These are phyloP conservation scores for Spinacia oleracea DNA, from an alignment of 179 eudicot species.

Conservation along the genomic window DNA sequence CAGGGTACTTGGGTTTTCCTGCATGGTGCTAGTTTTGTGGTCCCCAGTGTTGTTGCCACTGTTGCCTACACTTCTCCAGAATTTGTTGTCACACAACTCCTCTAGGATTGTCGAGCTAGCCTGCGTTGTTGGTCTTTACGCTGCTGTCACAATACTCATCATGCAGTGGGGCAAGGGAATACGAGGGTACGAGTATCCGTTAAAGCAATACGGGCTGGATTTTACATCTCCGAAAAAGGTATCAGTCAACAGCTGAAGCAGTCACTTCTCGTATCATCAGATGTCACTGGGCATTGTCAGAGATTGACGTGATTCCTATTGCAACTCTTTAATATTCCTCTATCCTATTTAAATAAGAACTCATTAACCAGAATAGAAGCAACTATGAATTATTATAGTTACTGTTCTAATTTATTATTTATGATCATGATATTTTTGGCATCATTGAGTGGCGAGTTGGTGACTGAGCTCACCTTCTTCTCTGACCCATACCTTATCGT, in stretches of 20 bases:
- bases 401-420: background rate
- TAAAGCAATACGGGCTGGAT: constrained; percentile 81
- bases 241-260: constrained; percentile 13
- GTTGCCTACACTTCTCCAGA: constrained; percentile 74
- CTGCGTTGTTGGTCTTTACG: constrained; percentile 79
- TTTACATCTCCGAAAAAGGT: constrained; percentile 64
- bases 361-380: background rate
- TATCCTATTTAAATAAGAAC: background rate
- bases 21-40: constrained; percentile 93
- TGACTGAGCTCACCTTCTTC: background rate
- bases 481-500: background rate
- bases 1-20: constrained; percentile 78
- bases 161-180: constrained; percentile 89
- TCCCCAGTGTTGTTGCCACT: constrained; percentile 83
- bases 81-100: constrained; percentile 61
- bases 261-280: background rate
- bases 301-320: background rate
- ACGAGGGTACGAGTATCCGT: constrained; percentile 76
- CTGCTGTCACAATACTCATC: constrained; percentile 62
- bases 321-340: background rate
- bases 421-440: background rate
- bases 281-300: background rate
- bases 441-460: background rate
- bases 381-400: background rate
- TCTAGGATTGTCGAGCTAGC: constrained; percentile 63